A percentile compares a stretch with the other conserved stretches of the same genome.
Conservation (phyloP, 148 eudicot genomes). For the Talinum fruticosum region DNA sequence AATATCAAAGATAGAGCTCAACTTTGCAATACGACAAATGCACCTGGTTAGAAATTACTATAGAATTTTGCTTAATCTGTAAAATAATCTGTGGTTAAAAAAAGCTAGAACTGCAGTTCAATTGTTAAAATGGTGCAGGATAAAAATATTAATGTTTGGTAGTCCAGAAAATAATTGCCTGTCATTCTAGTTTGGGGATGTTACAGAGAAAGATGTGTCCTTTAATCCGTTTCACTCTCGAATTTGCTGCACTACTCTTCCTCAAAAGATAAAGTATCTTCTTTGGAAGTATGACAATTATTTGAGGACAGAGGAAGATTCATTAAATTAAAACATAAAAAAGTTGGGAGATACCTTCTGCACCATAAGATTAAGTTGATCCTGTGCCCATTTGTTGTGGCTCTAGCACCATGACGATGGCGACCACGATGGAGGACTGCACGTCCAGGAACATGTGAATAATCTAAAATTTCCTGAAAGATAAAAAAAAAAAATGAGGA, state of each 20-base stretch:
- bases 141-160: too few species aligned
- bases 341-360: conserved; percentile 65
- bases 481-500: background rate
- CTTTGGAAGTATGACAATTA: background rate
- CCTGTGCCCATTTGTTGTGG: conserved; percentile 79
- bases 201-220: background rate
- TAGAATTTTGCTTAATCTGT: too few species aligned
- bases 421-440: conserved; percentile 98
- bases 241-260: background rate
- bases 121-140: too few species aligned
- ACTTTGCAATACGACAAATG: too few species aligned
- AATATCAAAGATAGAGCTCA: too few species aligned
- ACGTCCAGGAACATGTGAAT: conserved; percentile 77
- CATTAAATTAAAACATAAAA: background rate
- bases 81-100: too few species aligned
- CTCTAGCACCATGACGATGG: conserved; percentile 98
- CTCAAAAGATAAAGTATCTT: background rate
- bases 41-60: too few species aligned
- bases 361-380: conserved; percentile 90
- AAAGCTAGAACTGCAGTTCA: too few species aligned
- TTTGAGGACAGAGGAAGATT: background rate
- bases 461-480: conserved; percentile 76
- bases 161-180: background rate
- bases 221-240: background rate
- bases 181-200: background rate